Evolutionary conservation across 2,329 filamentous ascomycete species (phyloP), one percentile per base, ranked within the genome.

Genomic region (Colletotrichum ledebouriae): DNA sequence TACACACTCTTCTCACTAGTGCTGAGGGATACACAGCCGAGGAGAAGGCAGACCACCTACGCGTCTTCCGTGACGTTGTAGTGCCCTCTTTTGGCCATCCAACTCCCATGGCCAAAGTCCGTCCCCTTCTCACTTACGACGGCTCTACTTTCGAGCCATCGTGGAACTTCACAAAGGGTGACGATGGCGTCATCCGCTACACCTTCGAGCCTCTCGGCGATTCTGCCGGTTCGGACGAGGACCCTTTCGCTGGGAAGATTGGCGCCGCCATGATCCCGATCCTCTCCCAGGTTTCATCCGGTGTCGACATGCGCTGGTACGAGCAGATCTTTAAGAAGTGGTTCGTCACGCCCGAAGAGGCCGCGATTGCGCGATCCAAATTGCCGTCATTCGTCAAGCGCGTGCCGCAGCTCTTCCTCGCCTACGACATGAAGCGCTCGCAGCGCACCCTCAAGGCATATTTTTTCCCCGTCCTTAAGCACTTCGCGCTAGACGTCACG

Each of bases 391-490:
- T 52, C 25, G 3, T 67, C 6, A 22, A 44, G 13, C 73, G 67
- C 15, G 67, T 74, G 2, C 73, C 72, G 2, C 72, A 72, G 7
- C 66, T 72, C 4, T 73, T 74, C 41, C 64, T 74, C 6, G 73
- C 71, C 6, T 73, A 70, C 47, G 73, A 74, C 12, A 71, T 74
- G 39, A 69, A 71, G 10, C 63, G 69, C 6, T 68, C 70, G 0
- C 67, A 71, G n/a, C 64, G 70, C 10, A 37, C 56, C 2, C 69
- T 74, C 57, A 74, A 74, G 13, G 72, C 71, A 2, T 74, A 74
- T 7, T 73, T 72, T 41, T 73, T 69, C 11, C 73, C 73, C 3
- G 47, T 72, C 3, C 69, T 74, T 37, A 73, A 74, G 69, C 71
- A 69, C 47, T 74, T 72, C 52, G 70, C 70, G 10, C 63, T 63